Percentiles rank a stretch among this genome's conserved stretches.
Evolutionary conservation across 257 asterid species (phyloP).

Genomic region (Eucommia ulmoides): DNA sequence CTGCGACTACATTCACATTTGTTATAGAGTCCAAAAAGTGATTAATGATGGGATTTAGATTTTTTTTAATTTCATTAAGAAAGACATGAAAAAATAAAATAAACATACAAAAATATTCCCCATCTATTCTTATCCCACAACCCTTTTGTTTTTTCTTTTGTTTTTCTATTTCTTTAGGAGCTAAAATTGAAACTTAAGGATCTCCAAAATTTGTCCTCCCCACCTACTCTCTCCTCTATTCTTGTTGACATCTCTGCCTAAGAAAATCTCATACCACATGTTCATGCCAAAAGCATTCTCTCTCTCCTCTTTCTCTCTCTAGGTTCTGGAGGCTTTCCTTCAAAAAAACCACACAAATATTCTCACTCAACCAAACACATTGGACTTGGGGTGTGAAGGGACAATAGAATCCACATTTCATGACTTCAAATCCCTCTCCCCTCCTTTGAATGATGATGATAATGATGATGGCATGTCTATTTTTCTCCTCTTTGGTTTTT

Average conservation of each 20-base stretch:
- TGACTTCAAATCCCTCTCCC: background rate
- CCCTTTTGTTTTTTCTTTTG: background rate
- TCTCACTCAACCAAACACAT: constrained; percentile 14
- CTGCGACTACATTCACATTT: too few species aligned
- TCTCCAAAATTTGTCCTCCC: background rate
- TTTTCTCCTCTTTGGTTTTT: constrained; percentile 42
- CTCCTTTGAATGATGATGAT: background rate
- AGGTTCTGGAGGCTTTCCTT: too few species aligned
- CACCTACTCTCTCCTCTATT: background rate
- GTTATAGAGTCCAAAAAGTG: too few species aligned
- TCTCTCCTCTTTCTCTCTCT: constrained; percentile 6
- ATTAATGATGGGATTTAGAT: too few species aligned
- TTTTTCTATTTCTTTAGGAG: background rate
- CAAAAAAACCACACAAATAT: constrained; percentile 9
- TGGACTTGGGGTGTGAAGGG: constrained; percentile 5
- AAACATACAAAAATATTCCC: background rate
- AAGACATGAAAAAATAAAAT: background rate
- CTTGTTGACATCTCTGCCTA: background rate
- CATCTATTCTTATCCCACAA: background rate
- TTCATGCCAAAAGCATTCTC: background rate
- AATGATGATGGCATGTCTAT: constrained; percentile 17
- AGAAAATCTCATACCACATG: background rate
- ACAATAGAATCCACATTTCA: constrained; percentile 4
- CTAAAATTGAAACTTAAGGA: background rate
- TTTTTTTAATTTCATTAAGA: background rate